These are phyloP conservation scores for Neobulgaria alba DNA, from an alignment of 2,329 filamentous ascomycete genomes.

Conservation along the genomic window DNA sequence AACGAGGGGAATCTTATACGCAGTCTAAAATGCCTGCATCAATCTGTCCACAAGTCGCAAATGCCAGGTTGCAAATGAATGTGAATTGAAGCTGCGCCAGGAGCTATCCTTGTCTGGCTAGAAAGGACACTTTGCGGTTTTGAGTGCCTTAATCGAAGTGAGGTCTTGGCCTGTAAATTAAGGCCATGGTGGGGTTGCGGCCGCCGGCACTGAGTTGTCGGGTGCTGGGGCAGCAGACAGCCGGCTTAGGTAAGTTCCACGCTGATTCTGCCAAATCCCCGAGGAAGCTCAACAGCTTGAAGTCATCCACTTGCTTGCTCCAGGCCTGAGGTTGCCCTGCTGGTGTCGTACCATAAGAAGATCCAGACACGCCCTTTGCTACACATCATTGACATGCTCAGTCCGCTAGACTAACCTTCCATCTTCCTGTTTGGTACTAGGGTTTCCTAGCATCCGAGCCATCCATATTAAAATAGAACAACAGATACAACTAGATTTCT, in stretches of 20 bases:
- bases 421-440: too few relatives aligned
- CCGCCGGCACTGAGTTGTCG: not conserved
- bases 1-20: slow-evolving; percentile 17
- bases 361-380: too few relatives aligned
- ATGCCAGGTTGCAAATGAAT: slow-evolving; percentile 14
- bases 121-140: slow-evolving; percentile 25
- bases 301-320: not conserved
- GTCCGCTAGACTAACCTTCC: too few relatives aligned
- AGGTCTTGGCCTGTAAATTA: too few relatives aligned
- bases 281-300: not conserved
- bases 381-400: too few relatives aligned
- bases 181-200: not conserved
- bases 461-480: slow-evolving; percentile 4
- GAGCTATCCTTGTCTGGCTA: too few relatives aligned
- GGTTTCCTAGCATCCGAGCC: not conserved
- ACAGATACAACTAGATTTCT: not conserved
- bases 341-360: too few relatives aligned
- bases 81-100: too few relatives aligned
- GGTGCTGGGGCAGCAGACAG: slow-evolving; percentile 1
- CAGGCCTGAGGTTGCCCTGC: too few relatives aligned
- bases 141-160: too few relatives aligned
- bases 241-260: not conserved
- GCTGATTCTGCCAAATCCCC: not conserved
- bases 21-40: slow-evolving; percentile 17
- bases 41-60: slow-evolving; percentile 26